These are phyloP conservation scores for Aspergillus homomorphus DNA, from an alignment of 495 filamentous ascomycete genomes.

Conservation along the genomic window DNA sequence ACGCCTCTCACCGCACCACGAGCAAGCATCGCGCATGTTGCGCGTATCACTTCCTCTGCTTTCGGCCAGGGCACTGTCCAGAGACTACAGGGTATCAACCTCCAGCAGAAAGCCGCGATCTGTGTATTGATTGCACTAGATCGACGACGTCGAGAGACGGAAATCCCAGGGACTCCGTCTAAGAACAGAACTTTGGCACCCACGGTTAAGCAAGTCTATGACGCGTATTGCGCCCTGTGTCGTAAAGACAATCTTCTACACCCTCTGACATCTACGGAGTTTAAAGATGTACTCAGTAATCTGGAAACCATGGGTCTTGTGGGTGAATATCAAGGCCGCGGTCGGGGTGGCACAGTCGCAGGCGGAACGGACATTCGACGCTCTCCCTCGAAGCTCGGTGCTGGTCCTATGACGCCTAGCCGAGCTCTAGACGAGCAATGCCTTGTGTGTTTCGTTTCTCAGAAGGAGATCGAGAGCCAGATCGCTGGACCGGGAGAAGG, in stretches of 20 bases:
- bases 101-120: slow-evolving; percentile 94
- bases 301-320: slow-evolving; percentile 82
- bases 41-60: slow-evolving; percentile 78
- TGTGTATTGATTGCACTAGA: slow-evolving; percentile 84
- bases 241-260: slow-evolving; percentile 80
- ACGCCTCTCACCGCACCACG: slow-evolving; percentile 75
- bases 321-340: slow-evolving; percentile 68
- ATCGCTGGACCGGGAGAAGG: slow-evolving; percentile 64
- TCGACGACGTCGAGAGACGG: slow-evolving; percentile 44
- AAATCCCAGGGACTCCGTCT: slow-evolving; percentile 54
- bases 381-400: slow-evolving; percentile 56
- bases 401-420: slow-evolving; percentile 40
- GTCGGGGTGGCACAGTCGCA: slow-evolving; percentile 58
- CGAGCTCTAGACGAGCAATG: slow-evolving; percentile 62
- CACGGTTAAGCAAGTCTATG: slow-evolving; percentile 74
- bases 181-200: slow-evolving; percentile 57
- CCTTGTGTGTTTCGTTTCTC: slow-evolving; percentile 72
- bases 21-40: slow-evolving; percentile 84
- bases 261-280: slow-evolving; percentile 82
- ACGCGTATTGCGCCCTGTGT: slow-evolving; percentile 75
- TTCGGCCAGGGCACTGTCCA: slow-evolving; percentile 83
- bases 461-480: slow-evolving; percentile 69
- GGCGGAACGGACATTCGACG: slow-evolving; percentile 44
- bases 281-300: slow-evolving; percentile 87
- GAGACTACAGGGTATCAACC: slow-evolving; percentile 79